These are phyloP conservation scores for Plectranthus barbatus DNA, from an alignment of 257 asterid genomes.

Conservation along the genomic window DNA sequence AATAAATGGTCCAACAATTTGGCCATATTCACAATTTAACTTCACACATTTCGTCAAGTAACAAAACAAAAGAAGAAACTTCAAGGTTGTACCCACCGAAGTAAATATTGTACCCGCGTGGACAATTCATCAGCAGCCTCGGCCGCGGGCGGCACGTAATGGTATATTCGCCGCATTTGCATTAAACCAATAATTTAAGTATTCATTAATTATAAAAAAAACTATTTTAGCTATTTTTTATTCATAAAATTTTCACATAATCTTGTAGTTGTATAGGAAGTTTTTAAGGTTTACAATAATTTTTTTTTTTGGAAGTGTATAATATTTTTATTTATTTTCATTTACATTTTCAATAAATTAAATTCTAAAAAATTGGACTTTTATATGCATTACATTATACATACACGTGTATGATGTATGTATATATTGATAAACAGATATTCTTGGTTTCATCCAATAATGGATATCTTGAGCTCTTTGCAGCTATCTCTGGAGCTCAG, in stretches of 20 bases:
- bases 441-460: constrained; percentile 15
- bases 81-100: neutral
- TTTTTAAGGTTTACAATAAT: too few relatives aligned
- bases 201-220: too few relatives aligned
- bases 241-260: too few relatives aligned
- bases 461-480: constrained; percentile 25
- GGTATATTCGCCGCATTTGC: neutral
- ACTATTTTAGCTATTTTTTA: too few relatives aligned
- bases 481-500: constrained; percentile 32
- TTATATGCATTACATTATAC: neutral
- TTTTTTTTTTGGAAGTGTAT: too few relatives aligned
- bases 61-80: neutral
- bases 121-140: neutral
- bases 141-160: neutral
- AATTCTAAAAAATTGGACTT: neutral
- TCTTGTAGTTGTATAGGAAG: too few relatives aligned
- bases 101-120: constrained; percentile 14
- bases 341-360: neutral
- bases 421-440: neutral
- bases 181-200: neutral
- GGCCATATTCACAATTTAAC: neutral
- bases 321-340: neutral
- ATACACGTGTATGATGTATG: neutral
- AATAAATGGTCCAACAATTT: constrained; percentile 7
- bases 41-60: neutral